These are phyloP conservation scores for Croton setiger DNA, from an alignment of 441 rosid species.

Conservation along the genomic window DNA sequence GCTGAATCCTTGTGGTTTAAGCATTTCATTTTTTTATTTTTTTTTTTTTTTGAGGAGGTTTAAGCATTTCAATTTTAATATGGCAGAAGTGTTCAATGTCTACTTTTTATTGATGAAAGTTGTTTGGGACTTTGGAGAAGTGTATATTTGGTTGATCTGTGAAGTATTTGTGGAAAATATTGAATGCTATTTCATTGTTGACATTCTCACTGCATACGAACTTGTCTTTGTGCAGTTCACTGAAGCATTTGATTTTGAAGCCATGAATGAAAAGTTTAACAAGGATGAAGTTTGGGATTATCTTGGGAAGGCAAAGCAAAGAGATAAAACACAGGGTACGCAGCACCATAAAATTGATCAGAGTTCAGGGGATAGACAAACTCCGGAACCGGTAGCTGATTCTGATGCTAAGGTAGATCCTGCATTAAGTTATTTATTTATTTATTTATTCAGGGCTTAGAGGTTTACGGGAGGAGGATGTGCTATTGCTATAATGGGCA, in stretches of 20 bases:
- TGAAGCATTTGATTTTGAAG: conserved; percentile 75
- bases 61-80: neutral
- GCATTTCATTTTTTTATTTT: no score
- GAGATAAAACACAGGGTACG: conserved; percentile 23
- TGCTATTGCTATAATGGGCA: neutral
- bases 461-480: neutral
- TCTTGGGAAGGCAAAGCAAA: conserved; percentile 51
- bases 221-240: conserved; percentile 29
- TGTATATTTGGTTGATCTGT: no score
- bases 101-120: neutral
- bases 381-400: conserved; percentile 8
- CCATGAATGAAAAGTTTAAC: conserved; percentile 65
- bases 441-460: neutral
- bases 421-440: neutral
- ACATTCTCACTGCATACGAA: conserved; percentile 24
- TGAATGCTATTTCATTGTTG: conserved; percentile 15
- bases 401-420: conserved; percentile 32
- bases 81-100: neutral
- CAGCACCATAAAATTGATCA: conserved; percentile 25
- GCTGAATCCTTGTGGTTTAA: neutral
- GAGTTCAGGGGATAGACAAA: conserved; percentile 23
- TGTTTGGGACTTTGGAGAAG: neutral
- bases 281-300: conserved; percentile 59
- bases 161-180: neutral
- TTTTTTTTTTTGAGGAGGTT: no score